Conservation (phyloP, 2,329 filamentous ascomycete species). For the Escovopsis sp. region DNA sequence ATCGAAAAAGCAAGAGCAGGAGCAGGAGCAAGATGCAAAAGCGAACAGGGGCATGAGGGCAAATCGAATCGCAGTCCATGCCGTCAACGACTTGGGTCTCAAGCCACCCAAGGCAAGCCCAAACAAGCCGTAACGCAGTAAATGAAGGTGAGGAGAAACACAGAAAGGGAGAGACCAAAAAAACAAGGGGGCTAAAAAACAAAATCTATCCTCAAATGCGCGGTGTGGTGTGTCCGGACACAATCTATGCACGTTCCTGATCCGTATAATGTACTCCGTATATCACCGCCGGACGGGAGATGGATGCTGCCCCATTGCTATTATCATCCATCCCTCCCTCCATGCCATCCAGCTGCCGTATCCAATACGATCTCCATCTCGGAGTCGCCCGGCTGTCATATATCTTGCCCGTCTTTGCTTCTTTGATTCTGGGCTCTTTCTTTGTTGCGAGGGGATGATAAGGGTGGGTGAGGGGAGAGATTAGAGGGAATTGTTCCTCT, state of each 20-base stretch:
- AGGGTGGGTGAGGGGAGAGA: background rate
- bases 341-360: no score
- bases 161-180: background rate
- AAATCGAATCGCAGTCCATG: background rate
- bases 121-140: background rate
- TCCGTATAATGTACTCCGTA: slow-evolving; percentile 3
- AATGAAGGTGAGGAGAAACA: background rate
- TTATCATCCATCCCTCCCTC: background rate
- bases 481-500: background rate
- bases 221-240: slow-evolving; percentile 2
- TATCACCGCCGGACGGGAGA: background rate
- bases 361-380: background rate
- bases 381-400: background rate
- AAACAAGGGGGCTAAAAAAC: background rate
- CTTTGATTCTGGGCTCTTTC: no score
- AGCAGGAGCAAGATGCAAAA: background rate
- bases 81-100: background rate
- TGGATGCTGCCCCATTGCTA: no score
- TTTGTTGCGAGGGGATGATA: no score
- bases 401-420: no score
- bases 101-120: background rate
- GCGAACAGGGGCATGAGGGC: background rate
- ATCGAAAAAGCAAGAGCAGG: no score
- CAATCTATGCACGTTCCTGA: slow-evolving; percentile 5
- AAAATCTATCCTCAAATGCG: slow-evolving; percentile 1